phyloP scores from a whole-genome alignment of 1,284 basidiomycete species.

The Fomitopsis schrenkii region DNA sequence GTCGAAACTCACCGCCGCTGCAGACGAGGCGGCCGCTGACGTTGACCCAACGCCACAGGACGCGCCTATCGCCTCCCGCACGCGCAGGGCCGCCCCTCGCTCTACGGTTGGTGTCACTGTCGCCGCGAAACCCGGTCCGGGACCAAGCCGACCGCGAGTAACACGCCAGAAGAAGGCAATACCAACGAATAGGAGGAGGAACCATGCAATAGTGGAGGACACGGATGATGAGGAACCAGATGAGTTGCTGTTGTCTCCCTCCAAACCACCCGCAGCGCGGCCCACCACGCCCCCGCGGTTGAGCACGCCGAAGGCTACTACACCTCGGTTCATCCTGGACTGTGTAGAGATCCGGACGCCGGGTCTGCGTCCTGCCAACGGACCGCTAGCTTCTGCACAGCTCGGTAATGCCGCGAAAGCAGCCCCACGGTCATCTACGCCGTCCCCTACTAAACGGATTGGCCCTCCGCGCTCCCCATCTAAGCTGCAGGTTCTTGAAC shows the following conservation, averaged over 20 bases:
- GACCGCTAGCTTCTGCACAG: constrained; percentile 12
- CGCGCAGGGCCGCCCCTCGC: not conserved
- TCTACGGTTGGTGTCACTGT: not conserved
- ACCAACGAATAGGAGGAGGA: not conserved
- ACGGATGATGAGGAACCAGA: constrained; percentile 19
- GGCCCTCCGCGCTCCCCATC: not conserved
- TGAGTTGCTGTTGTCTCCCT: constrained; percentile 31
- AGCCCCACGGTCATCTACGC: constrained; percentile 10
- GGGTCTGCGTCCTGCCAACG: constrained; percentile 9
- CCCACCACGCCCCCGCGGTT: constrained; percentile 26
- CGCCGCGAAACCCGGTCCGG: not conserved
- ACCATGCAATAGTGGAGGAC: not conserved
- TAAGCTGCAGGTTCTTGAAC: not conserved
- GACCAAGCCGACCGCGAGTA: not conserved
- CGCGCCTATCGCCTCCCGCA: not conserved
- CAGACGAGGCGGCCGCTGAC: not conserved
- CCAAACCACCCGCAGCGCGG: constrained; percentile 15
- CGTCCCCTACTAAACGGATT: constrained; percentile 7
- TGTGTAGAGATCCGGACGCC: constrained; percentile 37
- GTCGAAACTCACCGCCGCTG: not conserved
- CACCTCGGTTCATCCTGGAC: constrained; percentile 33
- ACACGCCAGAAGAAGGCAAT: not conserved
- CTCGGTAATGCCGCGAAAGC: not conserved
- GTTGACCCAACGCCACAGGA: not conserved
- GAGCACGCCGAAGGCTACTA: constrained; percentile 10